Percentiles rank a stretch among this genome's conserved stretches.
These are phyloP conservation scores for Chalaropsis ovoidea DNA, from an alignment of 2,329 filamentous ascomycete species.

Conservation along the genomic window DNA sequence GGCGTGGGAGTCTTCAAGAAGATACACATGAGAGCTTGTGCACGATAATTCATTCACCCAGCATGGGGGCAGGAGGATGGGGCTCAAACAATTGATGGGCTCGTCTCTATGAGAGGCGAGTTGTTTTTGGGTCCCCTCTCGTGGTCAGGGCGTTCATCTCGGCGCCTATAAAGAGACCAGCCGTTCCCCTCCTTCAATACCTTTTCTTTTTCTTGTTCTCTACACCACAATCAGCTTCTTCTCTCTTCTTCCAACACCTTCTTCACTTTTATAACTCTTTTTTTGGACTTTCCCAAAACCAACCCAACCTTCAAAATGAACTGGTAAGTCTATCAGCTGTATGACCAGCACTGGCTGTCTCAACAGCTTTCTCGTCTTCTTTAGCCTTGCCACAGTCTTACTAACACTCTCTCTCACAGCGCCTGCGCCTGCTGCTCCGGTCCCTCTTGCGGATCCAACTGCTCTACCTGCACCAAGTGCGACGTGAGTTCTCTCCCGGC, in stretches of 20 bases:
- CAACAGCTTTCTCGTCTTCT: neutral
- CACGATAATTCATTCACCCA: neutral
- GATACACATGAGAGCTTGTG: neutral
- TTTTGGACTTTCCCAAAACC: slow-evolving; percentile 9
- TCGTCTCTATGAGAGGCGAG: neutral
- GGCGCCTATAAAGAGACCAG: slow-evolving; percentile 16
- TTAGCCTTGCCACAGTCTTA: neutral
- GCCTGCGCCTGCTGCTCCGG: slow-evolving; percentile 23
- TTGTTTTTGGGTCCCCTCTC: neutral
- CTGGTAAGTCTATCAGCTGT: slow-evolving; percentile 19
- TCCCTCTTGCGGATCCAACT: slow-evolving; percentile 16
- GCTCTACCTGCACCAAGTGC: slow-evolving; percentile 21
- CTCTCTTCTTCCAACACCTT: neutral
- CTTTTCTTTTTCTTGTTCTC: slow-evolving; percentile 10
- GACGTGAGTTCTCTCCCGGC: neutral
- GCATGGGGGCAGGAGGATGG: neutral
- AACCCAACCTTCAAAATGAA: slow-evolving; percentile 24
- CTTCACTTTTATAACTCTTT: slow-evolving; percentile 16
- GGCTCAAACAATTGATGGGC: neutral
- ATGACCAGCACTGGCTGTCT: neutral
- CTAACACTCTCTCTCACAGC: slow-evolving; percentile 15
- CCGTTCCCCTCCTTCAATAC: neutral
- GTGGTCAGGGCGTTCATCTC: neutral
- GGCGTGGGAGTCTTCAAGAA: neutral
- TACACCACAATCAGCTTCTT: slow-evolving; percentile 9